Conservation (phyloP, 1,284 basidiomycete genomes). For the Moesziomyces globuligerus region DNA sequence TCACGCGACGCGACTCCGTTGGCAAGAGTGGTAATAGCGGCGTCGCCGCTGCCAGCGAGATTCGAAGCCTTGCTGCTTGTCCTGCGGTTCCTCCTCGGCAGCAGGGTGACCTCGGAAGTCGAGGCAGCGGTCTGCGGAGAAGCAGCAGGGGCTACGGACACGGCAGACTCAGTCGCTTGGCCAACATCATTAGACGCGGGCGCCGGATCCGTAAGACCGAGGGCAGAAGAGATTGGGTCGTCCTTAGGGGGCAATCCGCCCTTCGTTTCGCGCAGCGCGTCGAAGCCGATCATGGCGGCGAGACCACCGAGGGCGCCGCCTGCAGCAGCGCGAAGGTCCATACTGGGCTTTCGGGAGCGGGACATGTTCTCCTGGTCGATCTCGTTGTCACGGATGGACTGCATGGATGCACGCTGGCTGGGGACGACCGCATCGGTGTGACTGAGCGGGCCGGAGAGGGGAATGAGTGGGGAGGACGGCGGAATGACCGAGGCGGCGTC, state of each 20-base stretch:
- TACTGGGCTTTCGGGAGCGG: slow-evolving; percentile 36
- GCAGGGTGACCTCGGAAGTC: slow-evolving; percentile 14
- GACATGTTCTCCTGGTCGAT: slow-evolving; percentile 41
- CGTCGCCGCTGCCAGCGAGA: slow-evolving; percentile 7
- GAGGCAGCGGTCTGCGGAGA: slow-evolving; percentile 2
- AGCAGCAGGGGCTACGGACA: slow-evolving; percentile 9
- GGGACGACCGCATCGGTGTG: slow-evolving; percentile 44
- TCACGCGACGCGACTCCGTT: slow-evolving; percentile 1
- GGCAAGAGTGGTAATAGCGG: slow-evolving; percentile 1
- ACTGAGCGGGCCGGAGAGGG: slow-evolving; percentile 49
- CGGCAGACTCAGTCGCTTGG: slow-evolving; percentile 21
- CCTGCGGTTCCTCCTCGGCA: slow-evolving; percentile 24
- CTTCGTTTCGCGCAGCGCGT: slow-evolving; percentile 42
- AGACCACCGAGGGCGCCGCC: slow-evolving; percentile 49
- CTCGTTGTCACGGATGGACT: slow-evolving; percentile 39
- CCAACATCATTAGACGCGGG: slow-evolving; percentile 9
- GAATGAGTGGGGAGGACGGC: slow-evolving; percentile 43
- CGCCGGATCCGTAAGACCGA: slow-evolving; percentile 20
- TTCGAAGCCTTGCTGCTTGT: slow-evolving; percentile 20
- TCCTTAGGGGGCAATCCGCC: slow-evolving; percentile 39
- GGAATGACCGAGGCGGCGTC: slow-evolving; percentile 35
- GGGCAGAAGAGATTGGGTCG: slow-evolving; percentile 13
- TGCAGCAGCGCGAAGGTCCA: slow-evolving; percentile 41
- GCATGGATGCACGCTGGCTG: slow-evolving; percentile 43
- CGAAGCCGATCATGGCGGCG: slow-evolving; percentile 48